Evolutionary conservation across 305 asterid genomes (phyloP).

Genomic region (Withania somnifera): DNA sequence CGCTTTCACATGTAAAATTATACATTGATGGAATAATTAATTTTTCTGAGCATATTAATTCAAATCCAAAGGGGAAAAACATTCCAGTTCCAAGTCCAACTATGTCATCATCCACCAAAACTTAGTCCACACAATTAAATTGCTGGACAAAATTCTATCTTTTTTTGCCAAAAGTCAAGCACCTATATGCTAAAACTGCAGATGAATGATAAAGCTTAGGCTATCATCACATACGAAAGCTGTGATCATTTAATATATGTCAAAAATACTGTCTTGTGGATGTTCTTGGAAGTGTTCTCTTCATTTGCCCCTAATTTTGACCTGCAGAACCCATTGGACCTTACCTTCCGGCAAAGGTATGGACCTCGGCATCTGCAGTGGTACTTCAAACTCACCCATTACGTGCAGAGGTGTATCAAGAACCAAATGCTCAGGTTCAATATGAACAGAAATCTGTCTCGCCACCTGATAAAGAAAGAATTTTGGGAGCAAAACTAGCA

Average conservation of each 20-base stretch:
- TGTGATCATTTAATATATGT: not conserved
- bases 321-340: constrained; percentile 31
- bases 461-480: constrained; percentile 35
- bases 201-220: not conserved
- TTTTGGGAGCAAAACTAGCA: not conserved
- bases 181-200: not conserved
- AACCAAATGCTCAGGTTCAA: constrained; percentile 64
- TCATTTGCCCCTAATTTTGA: constrained; percentile 39
- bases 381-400: constrained; percentile 75
- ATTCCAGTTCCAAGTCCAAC: not conserved
- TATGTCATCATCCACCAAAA: not conserved
- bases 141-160: not conserved
- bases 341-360: constrained; percentile 54
- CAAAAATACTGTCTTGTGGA: not conserved
- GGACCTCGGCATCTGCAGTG: constrained; percentile 68
- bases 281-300: not conserved
- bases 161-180: not conserved
- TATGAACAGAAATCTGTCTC: constrained; percentile 61
- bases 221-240: not conserved
- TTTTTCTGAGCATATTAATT: too few relatives aligned
- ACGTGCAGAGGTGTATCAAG: constrained; percentile 52
- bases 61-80: not conserved
- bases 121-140: not conserved
- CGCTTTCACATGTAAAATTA: not conserved
- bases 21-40: not conserved